Conservation (phyloP, 2,329 filamentous ascomycete genomes). For the Akanthomyces muscarius region DNA sequence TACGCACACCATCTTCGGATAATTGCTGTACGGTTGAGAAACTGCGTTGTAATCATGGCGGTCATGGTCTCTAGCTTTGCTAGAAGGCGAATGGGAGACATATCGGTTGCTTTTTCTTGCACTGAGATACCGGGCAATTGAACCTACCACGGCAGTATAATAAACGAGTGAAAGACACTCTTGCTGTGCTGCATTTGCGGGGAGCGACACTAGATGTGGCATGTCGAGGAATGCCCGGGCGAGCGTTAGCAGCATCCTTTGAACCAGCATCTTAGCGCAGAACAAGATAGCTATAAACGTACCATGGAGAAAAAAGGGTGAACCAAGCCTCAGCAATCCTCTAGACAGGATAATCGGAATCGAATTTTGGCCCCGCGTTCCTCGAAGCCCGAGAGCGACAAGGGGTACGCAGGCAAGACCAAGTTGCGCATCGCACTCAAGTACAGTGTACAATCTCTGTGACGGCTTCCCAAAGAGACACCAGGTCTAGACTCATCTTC, state of each 20-base stretch:
- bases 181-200: background rate
- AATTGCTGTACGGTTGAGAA: background rate
- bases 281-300: background rate
- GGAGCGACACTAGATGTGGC: background rate
- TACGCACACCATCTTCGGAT: too few relatives aligned
- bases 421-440: constrained; percentile 91
- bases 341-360: constrained; percentile 78
- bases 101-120: background rate
- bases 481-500: constrained; percentile 23
- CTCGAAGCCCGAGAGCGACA: background rate
- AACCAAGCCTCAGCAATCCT: constrained; percentile 52
- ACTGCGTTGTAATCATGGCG: background rate
- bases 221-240: constrained; percentile 12
- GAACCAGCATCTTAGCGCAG: background rate
- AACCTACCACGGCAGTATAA: background rate
- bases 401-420: constrained; percentile 30
- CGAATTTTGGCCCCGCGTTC: constrained; percentile 53
- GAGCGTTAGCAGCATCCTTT: constrained; percentile 17
- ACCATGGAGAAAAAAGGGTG: constrained; percentile 20
- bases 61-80: background rate
- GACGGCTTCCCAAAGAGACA: constrained; percentile 77
- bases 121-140: background rate
- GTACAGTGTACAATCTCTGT: constrained; percentile 82
- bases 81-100: background rate
- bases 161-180: background rate